Evolutionary conservation across 2,329 filamentous ascomycete genomes (phyloP).

Genomic region (Exutisphaerella laricina): DNA sequence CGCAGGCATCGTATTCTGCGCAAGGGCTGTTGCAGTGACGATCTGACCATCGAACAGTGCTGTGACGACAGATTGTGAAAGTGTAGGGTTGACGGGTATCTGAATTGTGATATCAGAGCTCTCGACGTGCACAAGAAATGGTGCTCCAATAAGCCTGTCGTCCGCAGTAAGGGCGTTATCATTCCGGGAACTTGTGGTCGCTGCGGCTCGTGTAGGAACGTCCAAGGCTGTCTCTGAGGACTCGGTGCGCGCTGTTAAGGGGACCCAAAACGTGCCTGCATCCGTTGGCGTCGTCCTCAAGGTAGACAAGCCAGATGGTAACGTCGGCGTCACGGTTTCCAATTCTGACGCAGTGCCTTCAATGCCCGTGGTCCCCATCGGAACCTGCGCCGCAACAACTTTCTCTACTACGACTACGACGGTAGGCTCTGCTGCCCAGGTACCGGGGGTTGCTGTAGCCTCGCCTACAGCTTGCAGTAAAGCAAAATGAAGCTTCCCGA

Average conservation of each 20-base stretch:
- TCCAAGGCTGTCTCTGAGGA: constrained; percentile 19
- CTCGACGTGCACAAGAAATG: constrained; percentile 20
- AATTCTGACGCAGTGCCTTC: constrained; percentile 11
- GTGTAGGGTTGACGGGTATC: constrained; percentile 14
- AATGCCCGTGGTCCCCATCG: constrained; percentile 13
- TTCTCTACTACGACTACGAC: constrained; percentile 41
- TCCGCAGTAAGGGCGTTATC: not conserved
- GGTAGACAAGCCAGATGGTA: constrained; percentile 20
- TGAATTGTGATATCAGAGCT: constrained; percentile 18
- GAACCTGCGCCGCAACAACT: constrained; percentile 30
- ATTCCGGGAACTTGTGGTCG: not conserved
- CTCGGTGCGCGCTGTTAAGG: constrained; percentile 24
- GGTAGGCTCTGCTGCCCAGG: constrained; percentile 37
- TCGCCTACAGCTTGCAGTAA: constrained; percentile 32
- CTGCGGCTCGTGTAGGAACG: constrained; percentile 17
- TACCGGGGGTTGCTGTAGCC: constrained; percentile 28
- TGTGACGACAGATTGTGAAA: constrained; percentile 17
- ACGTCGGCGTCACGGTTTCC: constrained; percentile 23
- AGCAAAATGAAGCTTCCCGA: constrained; percentile 30
- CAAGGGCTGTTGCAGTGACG: constrained; percentile 19
- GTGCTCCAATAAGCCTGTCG: not conserved
- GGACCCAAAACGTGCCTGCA: constrained; percentile 14
- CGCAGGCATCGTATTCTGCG: not conserved
- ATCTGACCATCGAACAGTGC: constrained; percentile 15
- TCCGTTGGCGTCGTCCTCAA: constrained; percentile 15